Percentiles rank a stretch among this genome's conserved stretches.
These are phyloP conservation scores for Penicillium angulare DNA, from an alignment of 495 filamentous ascomycete genomes.

Conservation along the genomic window DNA sequence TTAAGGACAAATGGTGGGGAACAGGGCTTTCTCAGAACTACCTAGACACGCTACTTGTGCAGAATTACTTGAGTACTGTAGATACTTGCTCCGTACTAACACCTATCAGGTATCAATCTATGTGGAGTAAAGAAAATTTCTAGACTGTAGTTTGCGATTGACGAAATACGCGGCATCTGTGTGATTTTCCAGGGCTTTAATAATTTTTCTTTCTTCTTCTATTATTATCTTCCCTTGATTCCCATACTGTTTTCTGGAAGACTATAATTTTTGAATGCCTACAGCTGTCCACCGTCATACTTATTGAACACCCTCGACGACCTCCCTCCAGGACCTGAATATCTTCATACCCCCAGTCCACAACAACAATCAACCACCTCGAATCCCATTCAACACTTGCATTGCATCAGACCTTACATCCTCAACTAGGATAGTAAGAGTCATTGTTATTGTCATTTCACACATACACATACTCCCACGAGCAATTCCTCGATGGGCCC, in stretches of 20 bases:
- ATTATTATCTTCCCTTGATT: not conserved
- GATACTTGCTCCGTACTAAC: slow-evolving; percentile 20
- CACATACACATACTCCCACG: not conserved
- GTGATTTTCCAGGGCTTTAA: not conserved
- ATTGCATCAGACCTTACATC: no score
- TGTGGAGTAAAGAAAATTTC: slow-evolving; percentile 11
- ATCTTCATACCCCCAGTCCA: no score
- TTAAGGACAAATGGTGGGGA: not conserved
- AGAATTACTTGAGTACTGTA: slow-evolving; percentile 17
- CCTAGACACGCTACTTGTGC: slow-evolving; percentile 2
- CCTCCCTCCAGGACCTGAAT: no score
- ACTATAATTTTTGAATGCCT: no score
- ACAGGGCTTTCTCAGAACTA: not conserved
- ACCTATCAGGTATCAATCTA: slow-evolving; percentile 16
- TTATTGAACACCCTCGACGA: no score
- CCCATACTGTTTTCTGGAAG: not conserved
- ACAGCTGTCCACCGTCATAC: no score
- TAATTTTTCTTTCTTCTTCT: slow-evolving; percentile 4
- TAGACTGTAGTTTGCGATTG: slow-evolving; percentile 5
- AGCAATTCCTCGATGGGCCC: slow-evolving; percentile 8
- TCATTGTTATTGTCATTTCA: not conserved
- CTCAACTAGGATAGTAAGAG: no score
- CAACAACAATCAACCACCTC: no score
- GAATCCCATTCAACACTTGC: no score
- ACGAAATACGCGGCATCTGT: slow-evolving; percentile 5